These are phyloP conservation scores for Aspergillus taichungensis DNA, from an alignment of 495 filamentous ascomycete genomes.

Conservation along the genomic window DNA sequence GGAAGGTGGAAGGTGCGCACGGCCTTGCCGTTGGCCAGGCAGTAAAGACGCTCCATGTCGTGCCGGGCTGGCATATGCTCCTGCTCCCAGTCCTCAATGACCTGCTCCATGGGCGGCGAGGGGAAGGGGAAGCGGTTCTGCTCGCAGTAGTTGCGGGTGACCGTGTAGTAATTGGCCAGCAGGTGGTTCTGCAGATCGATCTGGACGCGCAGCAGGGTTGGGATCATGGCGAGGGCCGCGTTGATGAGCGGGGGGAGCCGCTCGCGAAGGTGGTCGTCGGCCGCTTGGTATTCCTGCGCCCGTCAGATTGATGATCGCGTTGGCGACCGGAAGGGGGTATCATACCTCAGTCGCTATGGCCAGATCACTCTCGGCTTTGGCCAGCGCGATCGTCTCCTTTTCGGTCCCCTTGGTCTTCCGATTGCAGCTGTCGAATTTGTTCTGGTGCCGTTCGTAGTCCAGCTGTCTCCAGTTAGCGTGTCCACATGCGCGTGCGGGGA, in stretches of 20 bases:
- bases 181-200: constrained; percentile 78
- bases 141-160: constrained; percentile 68
- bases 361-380: constrained; percentile 73
- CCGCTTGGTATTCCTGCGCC: constrained; percentile 62
- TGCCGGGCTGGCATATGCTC: constrained; percentile 56
- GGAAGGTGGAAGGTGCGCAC: constrained; percentile 52
- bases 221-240: constrained; percentile 69
- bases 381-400: constrained; percentile 66
- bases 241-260: constrained; percentile 67
- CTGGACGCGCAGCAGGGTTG: constrained; percentile 63
- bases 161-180: constrained; percentile 77
- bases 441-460: constrained; percentile 77
- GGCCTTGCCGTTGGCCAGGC: constrained; percentile 66
- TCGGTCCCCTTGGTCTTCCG: constrained; percentile 66
- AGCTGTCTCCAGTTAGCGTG: constrained; percentile 24
- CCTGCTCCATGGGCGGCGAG: constrained; percentile 61
- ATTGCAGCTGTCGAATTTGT: constrained; percentile 58
- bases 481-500: neutral
- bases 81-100: constrained; percentile 61
- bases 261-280: constrained; percentile 72
- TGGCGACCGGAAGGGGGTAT: neutral
- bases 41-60: constrained; percentile 63
- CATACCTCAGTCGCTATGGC: constrained; percentile 56
- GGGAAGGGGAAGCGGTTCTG: constrained; percentile 64
- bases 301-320: neutral